Percentiles rank a stretch among this genome's conserved stretches.
Conservation (phyloP, 306 rosid genomes). For the Ceratonia siliqua region DNA sequence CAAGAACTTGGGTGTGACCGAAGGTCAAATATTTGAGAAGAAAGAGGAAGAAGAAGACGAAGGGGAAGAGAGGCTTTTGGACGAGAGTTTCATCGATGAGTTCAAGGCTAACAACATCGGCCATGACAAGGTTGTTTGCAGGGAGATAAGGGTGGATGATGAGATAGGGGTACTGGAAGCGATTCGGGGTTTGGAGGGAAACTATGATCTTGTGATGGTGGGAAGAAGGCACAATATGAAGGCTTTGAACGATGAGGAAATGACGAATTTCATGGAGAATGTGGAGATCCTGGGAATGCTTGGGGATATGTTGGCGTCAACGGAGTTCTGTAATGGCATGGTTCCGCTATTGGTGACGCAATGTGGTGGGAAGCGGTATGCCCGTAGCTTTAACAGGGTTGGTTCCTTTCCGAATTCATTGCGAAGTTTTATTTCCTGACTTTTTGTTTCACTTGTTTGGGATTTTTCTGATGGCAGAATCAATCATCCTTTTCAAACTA, state of each 20-base stretch:
- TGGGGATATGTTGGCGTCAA: constrained; percentile 55
- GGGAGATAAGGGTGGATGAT: constrained; percentile 47
- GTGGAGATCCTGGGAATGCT: constrained; percentile 46
- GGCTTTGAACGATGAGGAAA: constrained; percentile 34
- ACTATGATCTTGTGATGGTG: constrained; percentile 50
- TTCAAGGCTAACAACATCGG: constrained; percentile 27
- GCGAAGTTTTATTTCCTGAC: not conserved
- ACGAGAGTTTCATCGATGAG: constrained; percentile 29
- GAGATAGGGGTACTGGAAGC: constrained; percentile 29
- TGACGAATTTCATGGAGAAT: constrained; percentile 49
- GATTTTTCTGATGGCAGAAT: too few relatives aligned
- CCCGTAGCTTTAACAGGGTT: not conserved
- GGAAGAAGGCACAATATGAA: constrained; percentile 39
- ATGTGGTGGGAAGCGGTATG: not conserved
- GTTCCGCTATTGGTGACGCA: constrained; percentile 51
- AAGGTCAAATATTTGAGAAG: not conserved
- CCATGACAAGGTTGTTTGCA: not conserved
- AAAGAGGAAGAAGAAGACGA: not conserved
- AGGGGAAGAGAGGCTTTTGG: constrained; percentile 12
- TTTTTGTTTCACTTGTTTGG: too few relatives aligned
- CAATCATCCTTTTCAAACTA: too few relatives aligned
- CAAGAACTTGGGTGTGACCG: not conserved
- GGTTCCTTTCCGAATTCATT: not conserved
- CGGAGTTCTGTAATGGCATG: constrained; percentile 45
- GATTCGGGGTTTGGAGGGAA: not conserved